Conservation (phyloP, 2,329 filamentous ascomycete genomes). For the Magnaporthiopsis incrustans region DNA sequence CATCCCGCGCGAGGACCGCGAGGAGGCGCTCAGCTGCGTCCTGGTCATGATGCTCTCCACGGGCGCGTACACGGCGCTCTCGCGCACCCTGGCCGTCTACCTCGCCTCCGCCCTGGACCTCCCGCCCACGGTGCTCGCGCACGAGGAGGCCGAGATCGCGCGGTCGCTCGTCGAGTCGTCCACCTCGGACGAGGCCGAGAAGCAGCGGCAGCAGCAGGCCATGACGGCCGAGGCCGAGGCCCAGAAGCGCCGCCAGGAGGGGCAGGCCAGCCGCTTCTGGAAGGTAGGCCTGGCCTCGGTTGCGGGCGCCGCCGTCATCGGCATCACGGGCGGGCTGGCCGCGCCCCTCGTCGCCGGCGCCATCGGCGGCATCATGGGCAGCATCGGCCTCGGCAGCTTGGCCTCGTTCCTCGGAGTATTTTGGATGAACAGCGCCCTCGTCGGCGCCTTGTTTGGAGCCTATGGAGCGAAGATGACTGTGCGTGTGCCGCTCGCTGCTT, state of each 20-base stretch:
- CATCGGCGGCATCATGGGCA: slow-evolving; percentile 76
- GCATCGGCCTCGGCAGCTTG: slow-evolving; percentile 75
- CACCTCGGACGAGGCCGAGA: slow-evolving; percentile 29
- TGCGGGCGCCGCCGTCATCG: slow-evolving; percentile 83
- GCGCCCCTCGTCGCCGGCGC: slow-evolving; percentile 82
- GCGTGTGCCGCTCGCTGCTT: slow-evolving; percentile 11
- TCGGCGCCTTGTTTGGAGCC: slow-evolving; percentile 82
- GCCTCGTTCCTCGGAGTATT: slow-evolving; percentile 81
- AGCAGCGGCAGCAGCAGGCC: slow-evolving; percentile 22
- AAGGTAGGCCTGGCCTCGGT: slow-evolving; percentile 87
- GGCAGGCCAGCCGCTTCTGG: slow-evolving; percentile 66
- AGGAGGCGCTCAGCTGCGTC: slow-evolving; percentile 59
- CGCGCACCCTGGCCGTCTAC: slow-evolving; percentile 59
- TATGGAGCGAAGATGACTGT: slow-evolving; percentile 71
- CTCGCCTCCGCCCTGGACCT: slow-evolving; percentile 61
- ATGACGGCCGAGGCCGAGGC: slow-evolving; percentile 73
- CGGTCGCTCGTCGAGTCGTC: slow-evolving; percentile 63
- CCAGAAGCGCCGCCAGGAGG: slow-evolving; percentile 63
- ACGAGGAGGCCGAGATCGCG: slow-evolving; percentile 69
- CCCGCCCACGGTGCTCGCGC: slow-evolving; percentile 51
- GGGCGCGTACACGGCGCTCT: slow-evolving; percentile 68
- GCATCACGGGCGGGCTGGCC: slow-evolving; percentile 83
- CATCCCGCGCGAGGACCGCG: slow-evolving; percentile 49
- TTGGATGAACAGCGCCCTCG: slow-evolving; percentile 76
- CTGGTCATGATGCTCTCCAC: slow-evolving; percentile 63